These are phyloP conservation scores for Paecilomyces variotii DNA, from an alignment of 2,329 filamentous ascomycete genomes.

Conservation along the genomic window DNA sequence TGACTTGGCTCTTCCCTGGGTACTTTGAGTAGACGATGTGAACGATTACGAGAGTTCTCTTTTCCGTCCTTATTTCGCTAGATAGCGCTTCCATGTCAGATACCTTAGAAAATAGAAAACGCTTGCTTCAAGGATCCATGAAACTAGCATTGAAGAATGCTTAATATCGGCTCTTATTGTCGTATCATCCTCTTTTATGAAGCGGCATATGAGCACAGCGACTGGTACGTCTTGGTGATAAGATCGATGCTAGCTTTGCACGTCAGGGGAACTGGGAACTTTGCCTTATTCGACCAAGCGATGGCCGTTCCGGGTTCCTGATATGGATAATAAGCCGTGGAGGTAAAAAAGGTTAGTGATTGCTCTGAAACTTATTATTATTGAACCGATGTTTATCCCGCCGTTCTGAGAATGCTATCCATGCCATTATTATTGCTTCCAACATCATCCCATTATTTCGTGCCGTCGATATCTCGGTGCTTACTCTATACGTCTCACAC, in stretches of 20 bases:
- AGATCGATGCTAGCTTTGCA: too few relatives aligned
- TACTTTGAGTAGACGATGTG: constrained; percentile 48
- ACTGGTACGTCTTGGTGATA: too few relatives aligned
- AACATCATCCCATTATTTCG: too few relatives aligned
- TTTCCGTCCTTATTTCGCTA: background rate
- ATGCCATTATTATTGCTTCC: background rate
- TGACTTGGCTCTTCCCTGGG: constrained; percentile 81
- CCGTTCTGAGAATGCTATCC: background rate
- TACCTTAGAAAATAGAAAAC: background rate
- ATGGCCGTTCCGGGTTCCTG: background rate
- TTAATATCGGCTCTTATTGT: too few relatives aligned
- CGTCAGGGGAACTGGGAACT: too few relatives aligned
- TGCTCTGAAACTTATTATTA: background rate
- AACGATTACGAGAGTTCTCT: background rate
- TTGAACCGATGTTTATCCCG: too few relatives aligned
- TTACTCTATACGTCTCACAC: too few relatives aligned
- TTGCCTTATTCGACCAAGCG: background rate
- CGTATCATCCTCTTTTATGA: too few relatives aligned
- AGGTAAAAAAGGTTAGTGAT: background rate
- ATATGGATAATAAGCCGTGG: background rate
- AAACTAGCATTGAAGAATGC: background rate
- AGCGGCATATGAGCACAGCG: too few relatives aligned
- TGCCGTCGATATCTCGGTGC: too few relatives aligned
- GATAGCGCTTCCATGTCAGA: background rate
- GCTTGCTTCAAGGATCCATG: background rate